phyloP scores from a whole-genome alignment of 2,329 filamentous ascomycete species.

The Sporothrix inflata region DNA sequence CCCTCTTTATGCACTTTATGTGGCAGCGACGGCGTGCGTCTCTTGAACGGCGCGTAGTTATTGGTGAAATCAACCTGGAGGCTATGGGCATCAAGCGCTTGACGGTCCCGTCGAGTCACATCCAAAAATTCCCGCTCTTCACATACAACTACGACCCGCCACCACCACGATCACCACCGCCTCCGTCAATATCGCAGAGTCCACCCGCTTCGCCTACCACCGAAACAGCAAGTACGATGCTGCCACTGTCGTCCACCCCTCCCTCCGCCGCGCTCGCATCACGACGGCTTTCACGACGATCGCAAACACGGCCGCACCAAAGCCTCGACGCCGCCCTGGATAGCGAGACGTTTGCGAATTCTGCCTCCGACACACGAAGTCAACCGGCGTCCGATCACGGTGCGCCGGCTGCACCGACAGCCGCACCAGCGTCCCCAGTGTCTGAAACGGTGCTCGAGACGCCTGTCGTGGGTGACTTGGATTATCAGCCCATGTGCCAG shows the following conservation, averaged over 20 bases:
- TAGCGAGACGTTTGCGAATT: not conserved
- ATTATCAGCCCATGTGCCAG: constrained; percentile 81
- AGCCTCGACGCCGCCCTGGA: constrained; percentile 15
- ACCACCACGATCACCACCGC: not conserved
- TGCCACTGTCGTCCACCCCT: not conserved
- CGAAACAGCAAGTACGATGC: not conserved
- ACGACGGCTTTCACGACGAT: not conserved
- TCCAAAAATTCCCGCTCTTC: constrained; percentile 77
- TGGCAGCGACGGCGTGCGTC: constrained; percentile 71
- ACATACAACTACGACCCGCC: constrained; percentile 68
- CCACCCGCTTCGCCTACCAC: constrained; percentile 5
- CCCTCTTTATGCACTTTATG: constrained; percentile 73
- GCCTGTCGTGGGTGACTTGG: constrained; percentile 36
- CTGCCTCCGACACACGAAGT: not conserved
- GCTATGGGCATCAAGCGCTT: constrained; percentile 81
- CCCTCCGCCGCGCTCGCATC: not conserved
- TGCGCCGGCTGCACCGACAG: not conserved
- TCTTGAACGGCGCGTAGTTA: constrained; percentile 70
- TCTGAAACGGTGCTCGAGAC: not conserved
- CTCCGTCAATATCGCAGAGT: not conserved
- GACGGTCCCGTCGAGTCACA: constrained; percentile 71
- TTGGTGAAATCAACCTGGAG: constrained; percentile 84
- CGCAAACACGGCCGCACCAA: not conserved
- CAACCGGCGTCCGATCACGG: constrained; percentile 11
- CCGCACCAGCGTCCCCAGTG: not conserved